These are phyloP conservation scores for Nicotiana benthamiana DNA, from an alignment of 257 asterid genomes.

Conservation along the genomic window DNA sequence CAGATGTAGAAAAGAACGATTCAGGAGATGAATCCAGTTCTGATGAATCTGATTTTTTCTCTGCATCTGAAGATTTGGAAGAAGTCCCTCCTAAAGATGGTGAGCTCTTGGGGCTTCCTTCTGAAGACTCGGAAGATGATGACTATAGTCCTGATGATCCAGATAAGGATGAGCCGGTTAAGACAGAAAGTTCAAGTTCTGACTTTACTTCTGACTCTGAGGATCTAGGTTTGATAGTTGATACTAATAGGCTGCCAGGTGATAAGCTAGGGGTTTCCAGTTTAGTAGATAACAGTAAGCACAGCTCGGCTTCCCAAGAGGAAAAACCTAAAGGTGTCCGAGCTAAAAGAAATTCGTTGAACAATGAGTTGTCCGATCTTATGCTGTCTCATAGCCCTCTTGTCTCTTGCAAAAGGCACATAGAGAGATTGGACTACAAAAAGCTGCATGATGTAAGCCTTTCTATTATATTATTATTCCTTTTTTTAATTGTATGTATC, in stretches of 20 bases:
- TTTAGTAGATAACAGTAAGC: slow-evolving; percentile 10
- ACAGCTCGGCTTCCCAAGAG: slow-evolving; percentile 12
- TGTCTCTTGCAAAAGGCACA: slow-evolving; percentile 51
- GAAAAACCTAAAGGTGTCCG: slow-evolving; percentile 24
- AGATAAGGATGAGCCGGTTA: slow-evolving; percentile 30
- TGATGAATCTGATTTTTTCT: slow-evolving; percentile 46
- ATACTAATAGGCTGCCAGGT: slow-evolving; percentile 30
- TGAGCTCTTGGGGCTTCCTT: slow-evolving; percentile 43
- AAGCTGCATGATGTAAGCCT: slow-evolving; percentile 75
- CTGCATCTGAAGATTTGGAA: slow-evolving; percentile 43
- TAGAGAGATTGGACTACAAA: slow-evolving; percentile 77
- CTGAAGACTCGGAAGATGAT: slow-evolving; percentile 95
- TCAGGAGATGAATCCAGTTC: slow-evolving; percentile 53
- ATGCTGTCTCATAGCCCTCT: slow-evolving; percentile 39
- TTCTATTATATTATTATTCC: background rate
- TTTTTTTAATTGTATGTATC: background rate
- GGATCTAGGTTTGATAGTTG: slow-evolving; percentile 54
- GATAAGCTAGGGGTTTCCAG: slow-evolving; percentile 27
- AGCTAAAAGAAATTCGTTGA: slow-evolving; percentile 32
- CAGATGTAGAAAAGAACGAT: slow-evolving; percentile 31
- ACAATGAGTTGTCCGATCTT: slow-evolving; percentile 53
- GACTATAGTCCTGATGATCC: slow-evolving; percentile 71
- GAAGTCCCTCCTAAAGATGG: slow-evolving; percentile 29
- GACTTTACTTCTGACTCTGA: slow-evolving; percentile 93
- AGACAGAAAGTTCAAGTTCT: slow-evolving; percentile 64